phyloP scores from a whole-genome alignment of 2,329 filamentous ascomycete species.

The Arthrocladium fulminans region DNA sequence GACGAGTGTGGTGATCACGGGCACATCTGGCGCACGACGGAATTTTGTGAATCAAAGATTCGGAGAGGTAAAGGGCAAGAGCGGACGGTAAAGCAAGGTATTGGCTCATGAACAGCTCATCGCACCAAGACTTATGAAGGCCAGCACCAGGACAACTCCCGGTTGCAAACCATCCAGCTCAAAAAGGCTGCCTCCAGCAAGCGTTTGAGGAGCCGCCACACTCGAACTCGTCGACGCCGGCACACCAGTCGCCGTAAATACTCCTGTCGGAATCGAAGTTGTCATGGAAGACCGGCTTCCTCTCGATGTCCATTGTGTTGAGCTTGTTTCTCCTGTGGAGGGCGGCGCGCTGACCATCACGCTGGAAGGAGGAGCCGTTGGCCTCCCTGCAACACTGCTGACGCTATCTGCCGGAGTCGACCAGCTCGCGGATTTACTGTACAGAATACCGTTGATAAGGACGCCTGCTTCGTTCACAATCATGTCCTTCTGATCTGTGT shows the following conservation, averaged over 20 bases:
- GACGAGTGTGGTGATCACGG: too few relatives aligned
- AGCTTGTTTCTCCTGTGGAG: neutral
- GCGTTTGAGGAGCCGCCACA: neutral
- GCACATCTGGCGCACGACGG: too few relatives aligned
- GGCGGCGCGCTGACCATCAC: conserved; percentile 18
- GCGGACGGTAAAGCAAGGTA: neutral
- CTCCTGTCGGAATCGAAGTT: conserved; percentile 22
- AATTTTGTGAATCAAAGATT: neutral
- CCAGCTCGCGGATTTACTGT: conserved; percentile 33
- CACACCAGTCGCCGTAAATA: conserved; percentile 27
- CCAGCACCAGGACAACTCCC: neutral
- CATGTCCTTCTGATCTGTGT: conserved; percentile 40
- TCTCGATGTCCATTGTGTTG: neutral
- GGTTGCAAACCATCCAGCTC: neutral
- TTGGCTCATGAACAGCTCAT: neutral
- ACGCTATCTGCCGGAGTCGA: conserved; percentile 25
- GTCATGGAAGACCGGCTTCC: conserved; percentile 2
- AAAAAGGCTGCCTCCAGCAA: neutral
- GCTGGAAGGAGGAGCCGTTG: conserved; percentile 22
- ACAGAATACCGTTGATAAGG: conserved; percentile 53
- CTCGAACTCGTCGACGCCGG: conserved; percentile 10
- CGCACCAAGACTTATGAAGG: neutral
- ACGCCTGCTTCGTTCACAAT: conserved; percentile 45
- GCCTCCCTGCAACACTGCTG: conserved; percentile 22
- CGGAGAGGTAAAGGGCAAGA: too few relatives aligned